Evolutionary conservation across 352 stramenopile genomes (phyloP).

Genomic region (Phytophthora rubi): DNA sequence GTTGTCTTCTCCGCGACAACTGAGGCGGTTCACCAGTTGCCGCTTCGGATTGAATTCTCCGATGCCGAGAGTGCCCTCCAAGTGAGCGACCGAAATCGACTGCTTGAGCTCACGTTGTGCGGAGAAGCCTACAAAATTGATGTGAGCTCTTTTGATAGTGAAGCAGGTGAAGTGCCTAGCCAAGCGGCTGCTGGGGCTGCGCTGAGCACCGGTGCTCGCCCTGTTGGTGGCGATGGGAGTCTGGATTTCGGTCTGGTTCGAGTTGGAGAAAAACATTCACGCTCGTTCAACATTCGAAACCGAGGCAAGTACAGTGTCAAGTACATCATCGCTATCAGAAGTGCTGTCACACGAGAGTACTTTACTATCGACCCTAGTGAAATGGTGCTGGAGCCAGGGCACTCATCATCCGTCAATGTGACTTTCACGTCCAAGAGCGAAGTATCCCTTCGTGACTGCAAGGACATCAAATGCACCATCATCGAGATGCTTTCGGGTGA

Average conservation of each 20-base stretch:
- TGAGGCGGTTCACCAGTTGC: conserved; percentile 70
- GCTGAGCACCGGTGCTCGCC: background rate
- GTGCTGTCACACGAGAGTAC: conserved; percentile 54
- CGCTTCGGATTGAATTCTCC: conserved; percentile 80
- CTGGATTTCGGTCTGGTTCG: conserved; percentile 93
- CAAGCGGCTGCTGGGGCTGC: conserved; percentile 4
- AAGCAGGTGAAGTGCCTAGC: conserved; percentile 15
- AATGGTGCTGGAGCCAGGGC: conserved; percentile 78
- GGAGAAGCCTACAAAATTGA: conserved; percentile 94
- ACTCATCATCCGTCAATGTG: conserved; percentile 71
- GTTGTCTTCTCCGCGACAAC: conserved; percentile 76
- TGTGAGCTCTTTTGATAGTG: conserved; percentile 80
- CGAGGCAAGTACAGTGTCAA: conserved; percentile 95
- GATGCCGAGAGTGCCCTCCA: conserved; percentile 77
- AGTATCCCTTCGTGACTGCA: conserved; percentile 89
- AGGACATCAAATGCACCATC: conserved; percentile 93
- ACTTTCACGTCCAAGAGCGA: conserved; percentile 84
- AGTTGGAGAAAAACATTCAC: conserved; percentile 87
- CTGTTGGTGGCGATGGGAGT: conserved; percentile 51
- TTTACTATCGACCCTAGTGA: conserved; percentile 87
- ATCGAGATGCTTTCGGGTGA: conserved; percentile 93
- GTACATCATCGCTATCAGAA: conserved; percentile 76
- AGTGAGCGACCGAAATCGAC: conserved; percentile 43
- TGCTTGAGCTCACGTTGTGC: conserved; percentile 46
- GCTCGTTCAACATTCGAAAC: conserved; percentile 90